These are phyloP conservation scores for Mycena alexandri DNA, from an alignment of 768 basidiomycete genomes.

Conservation along the genomic window DNA sequence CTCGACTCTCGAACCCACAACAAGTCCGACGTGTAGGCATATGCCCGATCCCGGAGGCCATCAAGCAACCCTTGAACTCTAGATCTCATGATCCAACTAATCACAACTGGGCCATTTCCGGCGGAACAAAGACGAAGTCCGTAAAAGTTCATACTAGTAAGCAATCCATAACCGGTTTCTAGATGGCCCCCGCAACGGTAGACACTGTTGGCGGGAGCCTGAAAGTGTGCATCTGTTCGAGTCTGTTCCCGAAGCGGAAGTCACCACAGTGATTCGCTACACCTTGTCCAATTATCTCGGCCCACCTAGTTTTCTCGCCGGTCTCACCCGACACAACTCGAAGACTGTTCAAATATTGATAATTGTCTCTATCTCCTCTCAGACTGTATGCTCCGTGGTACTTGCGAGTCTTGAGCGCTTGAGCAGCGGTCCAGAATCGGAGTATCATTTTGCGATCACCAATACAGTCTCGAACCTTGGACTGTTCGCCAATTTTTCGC, in stretches of 20 bases:
- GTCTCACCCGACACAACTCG: too few species aligned
- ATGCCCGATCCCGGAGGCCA: neutral
- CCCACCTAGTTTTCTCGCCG: too few species aligned
- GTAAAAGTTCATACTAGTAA: neutral
- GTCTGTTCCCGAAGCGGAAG: neutral
- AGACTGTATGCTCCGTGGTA: too few species aligned
- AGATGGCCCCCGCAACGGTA: neutral
- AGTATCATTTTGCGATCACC: neutral
- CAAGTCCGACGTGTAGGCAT: neutral
- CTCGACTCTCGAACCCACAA: too few species aligned
- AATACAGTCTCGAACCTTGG: neutral
- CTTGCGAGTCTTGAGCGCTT: neutral
- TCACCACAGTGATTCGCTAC: too few species aligned
- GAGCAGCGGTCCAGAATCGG: neutral
- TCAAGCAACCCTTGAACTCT: neutral
- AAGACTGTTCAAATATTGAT: too few species aligned
- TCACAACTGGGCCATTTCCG: constrained; percentile 15
- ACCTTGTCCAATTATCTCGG: too few species aligned
- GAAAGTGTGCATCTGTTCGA: neutral
- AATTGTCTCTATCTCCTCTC: too few species aligned
- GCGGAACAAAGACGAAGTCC: constrained; percentile 10
- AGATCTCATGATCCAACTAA: constrained; percentile 25
- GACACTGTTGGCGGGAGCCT: neutral
- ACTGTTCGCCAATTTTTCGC: neutral
- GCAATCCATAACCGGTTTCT: constrained; percentile 8